Evolutionary conservation across 495 filamentous ascomycete species (phyloP), one percentile per base, ranked within the genome.

Genomic region (Lepidopterella palustris): DNA sequence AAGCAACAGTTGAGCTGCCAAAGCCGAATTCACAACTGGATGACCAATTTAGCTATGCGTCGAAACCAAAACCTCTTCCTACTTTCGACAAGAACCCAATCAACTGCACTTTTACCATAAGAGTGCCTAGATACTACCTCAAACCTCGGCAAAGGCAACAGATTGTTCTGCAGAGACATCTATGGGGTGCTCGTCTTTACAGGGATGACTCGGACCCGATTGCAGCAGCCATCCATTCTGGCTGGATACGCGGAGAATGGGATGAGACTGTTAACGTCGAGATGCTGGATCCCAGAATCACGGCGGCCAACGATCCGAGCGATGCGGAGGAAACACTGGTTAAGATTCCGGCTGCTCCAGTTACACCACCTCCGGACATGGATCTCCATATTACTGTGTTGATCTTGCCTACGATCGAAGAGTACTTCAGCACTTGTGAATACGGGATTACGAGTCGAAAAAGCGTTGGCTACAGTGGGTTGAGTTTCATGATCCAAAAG

Each of bases 151-250:
- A 84, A 31, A 82, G 91, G 6, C 87, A 90, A 69, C 89, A 93
- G 64, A 90, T 97, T 62, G 92, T 88, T 21, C 73, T 80, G 5
- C 79, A 86, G 13, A 81, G 87, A 45, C 85, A 87, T 1, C 72
- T 98, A 2, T 98, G 92, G 92, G 93, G 93, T 9, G 92, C 90
- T 0, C 89, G 91, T 20, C 79, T 97, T 5, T 97, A 98, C 71
- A 96, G 91, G 0, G 95, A 97, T 64, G 95, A 98, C 74, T 95
- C 90, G 0, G 95, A 98, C 69, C 82, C 90, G 4, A 80, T 98
- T 50, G 95, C 92, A 0, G 92, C 91, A 3, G 90, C 92, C 57
- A 93, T 97, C 57, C 93, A 98, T 71, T 83, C 85, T 13, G 95
- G 95, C 8, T 97, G 87, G 82, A 87, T 98, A 58, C 84, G 87